Percentiles rank a stretch among this genome's conserved stretches.
phyloP scores from a whole-genome alignment of 176 grass and related monocot species.

The Bolboschoenus planiculmis region DNA sequence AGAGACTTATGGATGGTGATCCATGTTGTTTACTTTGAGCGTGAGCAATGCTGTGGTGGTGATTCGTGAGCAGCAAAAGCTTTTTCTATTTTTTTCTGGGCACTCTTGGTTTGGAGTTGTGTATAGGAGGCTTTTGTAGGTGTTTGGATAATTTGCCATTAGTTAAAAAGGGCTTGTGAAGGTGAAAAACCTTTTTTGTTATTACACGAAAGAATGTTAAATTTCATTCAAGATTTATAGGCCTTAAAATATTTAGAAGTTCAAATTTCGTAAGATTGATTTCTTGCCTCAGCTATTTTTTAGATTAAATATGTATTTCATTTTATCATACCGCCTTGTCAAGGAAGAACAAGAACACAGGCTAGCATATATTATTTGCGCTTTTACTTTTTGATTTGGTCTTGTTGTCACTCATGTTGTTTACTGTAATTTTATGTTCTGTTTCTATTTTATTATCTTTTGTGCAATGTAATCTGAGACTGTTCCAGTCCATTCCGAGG shows the following conservation, averaged over 20 bases:
- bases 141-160: neutral
- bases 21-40: neutral
- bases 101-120: neutral
- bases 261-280: neutral
- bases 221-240: conserved; percentile 1
- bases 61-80: neutral
- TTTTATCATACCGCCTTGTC: neutral
- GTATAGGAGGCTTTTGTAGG: conserved; percentile 12
- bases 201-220: neutral
- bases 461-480: too few species aligned
- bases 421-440: neutral
- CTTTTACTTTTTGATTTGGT: neutral
- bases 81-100: neutral
- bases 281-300: neutral
- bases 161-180: neutral
- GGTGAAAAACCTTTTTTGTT: neutral
- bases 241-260: neutral
- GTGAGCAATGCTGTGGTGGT: neutral
- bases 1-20: neutral
- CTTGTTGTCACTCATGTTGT: neutral
- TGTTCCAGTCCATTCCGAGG: too few species aligned
- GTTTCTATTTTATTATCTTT: neutral
- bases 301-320: neutral
- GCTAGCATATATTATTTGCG: neutral
- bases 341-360: neutral